Percentiles rank a stretch among this genome's conserved stretches.
phyloP scores from a whole-genome alignment of 192 early-diverging fungal species.

The Geosiphon pyriformis region DNA sequence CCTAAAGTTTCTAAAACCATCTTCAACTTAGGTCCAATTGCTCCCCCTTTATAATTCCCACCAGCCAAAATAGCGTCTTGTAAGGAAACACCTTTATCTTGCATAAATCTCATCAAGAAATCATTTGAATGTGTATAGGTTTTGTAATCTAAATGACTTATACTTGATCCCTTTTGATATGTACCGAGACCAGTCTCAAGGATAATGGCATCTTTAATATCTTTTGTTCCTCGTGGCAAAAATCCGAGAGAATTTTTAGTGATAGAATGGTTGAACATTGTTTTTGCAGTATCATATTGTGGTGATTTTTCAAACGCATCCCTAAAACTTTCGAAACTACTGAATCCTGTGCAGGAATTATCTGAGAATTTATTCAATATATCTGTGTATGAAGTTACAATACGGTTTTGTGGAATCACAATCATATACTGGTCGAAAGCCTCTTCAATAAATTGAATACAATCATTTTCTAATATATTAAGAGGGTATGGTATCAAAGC shows the following conservation, averaged over 20 bases:
- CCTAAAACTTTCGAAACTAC: neutral
- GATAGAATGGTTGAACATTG: neutral
- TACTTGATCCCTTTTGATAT: constrained; percentile 30
- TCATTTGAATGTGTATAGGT: constrained; percentile 28
- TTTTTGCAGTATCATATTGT: constrained; percentile 5
- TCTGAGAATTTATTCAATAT: constrained; percentile 5
- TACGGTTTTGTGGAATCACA: neutral
- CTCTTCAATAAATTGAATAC: constrained; percentile 18
- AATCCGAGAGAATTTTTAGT: constrained; percentile 13
- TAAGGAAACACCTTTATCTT: constrained; percentile 31
- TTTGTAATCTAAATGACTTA: constrained; percentile 35
- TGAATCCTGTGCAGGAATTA: neutral
- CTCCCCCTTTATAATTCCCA: constrained; percentile 19
- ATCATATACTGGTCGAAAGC: constrained; percentile 24
- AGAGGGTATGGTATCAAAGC: neutral
- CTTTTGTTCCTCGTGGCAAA: neutral
- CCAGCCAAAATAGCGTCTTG: constrained; percentile 5
- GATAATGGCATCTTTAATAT: constrained; percentile 9
- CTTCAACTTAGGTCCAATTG: constrained; percentile 33
- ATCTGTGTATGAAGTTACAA: neutral
- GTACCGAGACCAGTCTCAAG: constrained; percentile 34
- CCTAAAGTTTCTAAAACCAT: constrained; percentile 26
- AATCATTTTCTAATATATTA: neutral
- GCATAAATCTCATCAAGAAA: constrained; percentile 40
- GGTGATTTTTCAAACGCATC: constrained; percentile 2